These are phyloP conservation scores for Eutreptiella sp. DNA, from an alignment of 208 protist genomes.

Conservation along the genomic window DNA sequence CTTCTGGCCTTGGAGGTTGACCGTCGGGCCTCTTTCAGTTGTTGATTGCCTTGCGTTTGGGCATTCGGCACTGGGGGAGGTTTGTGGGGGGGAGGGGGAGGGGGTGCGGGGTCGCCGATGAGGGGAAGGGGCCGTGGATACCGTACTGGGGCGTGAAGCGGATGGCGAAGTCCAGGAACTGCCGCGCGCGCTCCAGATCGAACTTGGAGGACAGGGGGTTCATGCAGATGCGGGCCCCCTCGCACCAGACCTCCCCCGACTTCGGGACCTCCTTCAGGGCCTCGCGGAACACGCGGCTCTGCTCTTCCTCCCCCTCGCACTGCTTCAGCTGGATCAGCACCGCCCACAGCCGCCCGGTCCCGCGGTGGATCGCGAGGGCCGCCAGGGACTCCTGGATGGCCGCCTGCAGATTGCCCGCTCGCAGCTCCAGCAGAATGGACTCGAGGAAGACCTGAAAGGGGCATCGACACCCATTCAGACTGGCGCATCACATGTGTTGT, in stretches of 20 bases:
- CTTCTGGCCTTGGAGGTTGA: too few relatives aligned
- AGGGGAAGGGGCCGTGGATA: too few relatives aligned
- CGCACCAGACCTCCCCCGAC: conserved; percentile 76
- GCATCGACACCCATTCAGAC: too few relatives aligned
- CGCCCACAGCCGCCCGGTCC: conserved; percentile 67
- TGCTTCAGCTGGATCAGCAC: conserved; percentile 66
- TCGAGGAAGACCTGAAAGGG: conserved; percentile 63
- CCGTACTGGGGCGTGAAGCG: conserved; percentile 84
- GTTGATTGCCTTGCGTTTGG: too few relatives aligned
- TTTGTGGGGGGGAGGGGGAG: too few relatives aligned
- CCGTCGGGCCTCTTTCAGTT: too few relatives aligned
- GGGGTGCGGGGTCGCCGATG: too few relatives aligned
- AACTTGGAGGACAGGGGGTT: conserved; percentile 42
- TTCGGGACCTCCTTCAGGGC: conserved; percentile 73
- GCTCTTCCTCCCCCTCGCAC: conserved; percentile 37
- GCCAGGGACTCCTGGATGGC: conserved; percentile 44
- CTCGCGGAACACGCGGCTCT: conserved; percentile 47
- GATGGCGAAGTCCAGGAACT: conserved; percentile 63
- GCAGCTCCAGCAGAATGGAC: conserved; percentile 54
- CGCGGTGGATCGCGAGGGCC: conserved; percentile 52
- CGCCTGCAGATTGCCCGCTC: conserved; percentile 36
- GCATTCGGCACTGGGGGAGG: too few relatives aligned
- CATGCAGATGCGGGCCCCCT: conserved; percentile 63
- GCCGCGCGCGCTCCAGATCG: conserved; percentile 36
- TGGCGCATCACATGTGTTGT: too few relatives aligned